Conservation (phyloP, 768 basidiomycete genomes). For the Coprinopsis marcescibilis region DNA sequence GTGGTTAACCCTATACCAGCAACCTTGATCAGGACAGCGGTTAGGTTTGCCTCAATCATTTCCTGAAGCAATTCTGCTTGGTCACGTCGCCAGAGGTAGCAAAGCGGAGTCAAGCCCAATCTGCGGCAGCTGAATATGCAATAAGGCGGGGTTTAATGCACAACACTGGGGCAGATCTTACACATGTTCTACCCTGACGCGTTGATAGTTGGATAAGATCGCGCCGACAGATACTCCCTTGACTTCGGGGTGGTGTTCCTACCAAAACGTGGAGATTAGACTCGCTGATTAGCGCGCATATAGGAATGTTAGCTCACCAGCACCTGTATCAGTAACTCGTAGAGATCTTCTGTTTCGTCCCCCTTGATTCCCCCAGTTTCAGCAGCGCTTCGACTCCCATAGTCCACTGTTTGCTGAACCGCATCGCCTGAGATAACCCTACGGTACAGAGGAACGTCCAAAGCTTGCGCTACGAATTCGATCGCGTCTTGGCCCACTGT, state of each 20-base stretch:
- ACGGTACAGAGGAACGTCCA: slow-evolving; percentile 83
- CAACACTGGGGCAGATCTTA: slow-evolving; percentile 30
- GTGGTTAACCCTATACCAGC: slow-evolving; percentile 86
- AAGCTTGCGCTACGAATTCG: slow-evolving; percentile 74
- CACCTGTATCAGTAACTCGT: slow-evolving; percentile 62
- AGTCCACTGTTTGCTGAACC: slow-evolving; percentile 77
- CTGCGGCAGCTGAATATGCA: slow-evolving; percentile 72
- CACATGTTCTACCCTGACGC: slow-evolving; percentile 98
- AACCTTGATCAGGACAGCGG: slow-evolving; percentile 88
- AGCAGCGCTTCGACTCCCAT: slow-evolving; percentile 60
- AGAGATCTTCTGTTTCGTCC: slow-evolving; percentile 96
- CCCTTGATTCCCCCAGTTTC: slow-evolving; percentile 50
- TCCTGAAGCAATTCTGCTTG: slow-evolving; percentile 81
- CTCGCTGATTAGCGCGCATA: background rate
- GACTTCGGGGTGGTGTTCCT: slow-evolving; percentile 60
- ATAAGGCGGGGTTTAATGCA: background rate
- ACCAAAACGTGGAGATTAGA: too few relatives aligned
- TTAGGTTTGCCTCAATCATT: slow-evolving; percentile 78
- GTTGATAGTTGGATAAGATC: slow-evolving; percentile 95
- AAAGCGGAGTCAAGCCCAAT: slow-evolving; percentile 71
- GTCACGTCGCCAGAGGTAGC: slow-evolving; percentile 91
- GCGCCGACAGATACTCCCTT: slow-evolving; percentile 91
- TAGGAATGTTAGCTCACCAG: slow-evolving; percentile 45
- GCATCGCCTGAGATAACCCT: slow-evolving; percentile 77
- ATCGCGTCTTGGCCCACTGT: slow-evolving; percentile 98